phyloP scores from a whole-genome alignment of 2,329 filamentous ascomycete species.

The Ascochyta lentis region DNA sequence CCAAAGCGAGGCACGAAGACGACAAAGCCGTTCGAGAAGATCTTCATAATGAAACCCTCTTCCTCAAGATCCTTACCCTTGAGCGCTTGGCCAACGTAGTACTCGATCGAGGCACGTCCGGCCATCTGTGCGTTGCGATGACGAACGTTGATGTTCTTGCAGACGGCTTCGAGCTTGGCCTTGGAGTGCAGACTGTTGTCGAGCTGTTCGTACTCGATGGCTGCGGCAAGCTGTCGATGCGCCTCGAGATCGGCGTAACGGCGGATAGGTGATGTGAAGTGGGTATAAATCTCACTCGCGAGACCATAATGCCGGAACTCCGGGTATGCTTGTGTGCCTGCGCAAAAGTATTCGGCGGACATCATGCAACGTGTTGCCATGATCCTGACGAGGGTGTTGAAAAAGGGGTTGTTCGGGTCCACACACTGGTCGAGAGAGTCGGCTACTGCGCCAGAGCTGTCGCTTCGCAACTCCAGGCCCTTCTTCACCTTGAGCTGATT shows the following conservation, averaged over 20 bases:
- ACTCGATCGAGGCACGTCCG: slow-evolving; percentile 91
- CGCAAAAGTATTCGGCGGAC: slow-evolving; percentile 97
- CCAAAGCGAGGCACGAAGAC: slow-evolving; percentile 96
- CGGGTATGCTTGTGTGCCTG: slow-evolving; percentile 87
- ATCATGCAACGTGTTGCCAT: slow-evolving; percentile 99
- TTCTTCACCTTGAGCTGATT: slow-evolving; percentile 91
- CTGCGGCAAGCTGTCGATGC: slow-evolving; percentile 91
- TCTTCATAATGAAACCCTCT: slow-evolving; percentile 94
- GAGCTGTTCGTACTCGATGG: slow-evolving; percentile 90
- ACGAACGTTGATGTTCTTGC: slow-evolving; percentile 97
- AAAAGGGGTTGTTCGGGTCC: slow-evolving; percentile 85
- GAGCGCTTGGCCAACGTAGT: slow-evolving; percentile 96
- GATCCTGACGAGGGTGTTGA: slow-evolving; percentile 97
- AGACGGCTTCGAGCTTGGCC: slow-evolving; percentile 87
- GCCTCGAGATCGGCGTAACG: slow-evolving; percentile 97
- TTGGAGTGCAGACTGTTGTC: slow-evolving; percentile 81
- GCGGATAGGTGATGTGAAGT: slow-evolving; percentile 96
- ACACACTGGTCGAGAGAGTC: slow-evolving; percentile 87
- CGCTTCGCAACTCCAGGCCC: slow-evolving; percentile 77
- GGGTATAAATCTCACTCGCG: slow-evolving; percentile 95
- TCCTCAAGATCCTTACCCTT: slow-evolving; percentile 79
- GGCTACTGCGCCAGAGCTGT: slow-evolving; percentile 90
- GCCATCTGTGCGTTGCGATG: slow-evolving; percentile 98
- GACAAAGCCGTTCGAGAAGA: slow-evolving; percentile 97
- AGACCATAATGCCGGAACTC: slow-evolving; percentile 98